phyloP scores from a whole-genome alignment of 106 monocot genomes.

The Dendrobium officinale region DNA sequence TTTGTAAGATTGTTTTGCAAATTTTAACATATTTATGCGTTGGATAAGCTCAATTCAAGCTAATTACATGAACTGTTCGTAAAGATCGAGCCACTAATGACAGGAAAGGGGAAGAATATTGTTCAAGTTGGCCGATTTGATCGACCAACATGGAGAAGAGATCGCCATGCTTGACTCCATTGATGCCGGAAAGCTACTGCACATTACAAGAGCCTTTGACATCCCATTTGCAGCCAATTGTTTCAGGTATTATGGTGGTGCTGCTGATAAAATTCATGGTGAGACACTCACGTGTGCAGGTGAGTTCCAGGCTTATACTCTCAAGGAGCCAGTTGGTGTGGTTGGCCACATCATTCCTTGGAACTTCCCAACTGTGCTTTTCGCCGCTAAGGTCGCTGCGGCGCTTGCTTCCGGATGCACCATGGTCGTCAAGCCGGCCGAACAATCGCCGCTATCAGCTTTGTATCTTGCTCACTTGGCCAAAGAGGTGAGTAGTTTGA shows the following conservation, averaged over 20 bases:
- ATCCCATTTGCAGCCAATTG: constrained; percentile 17
- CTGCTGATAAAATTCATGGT: constrained; percentile 64
- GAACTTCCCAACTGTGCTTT: constrained; percentile 53
- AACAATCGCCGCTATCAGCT: constrained; percentile 66
- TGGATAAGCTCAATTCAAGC: too few relatives aligned
- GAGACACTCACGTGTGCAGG: constrained; percentile 41
- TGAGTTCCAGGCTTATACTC: constrained; percentile 46
- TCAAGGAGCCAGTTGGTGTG: constrained; percentile 64
- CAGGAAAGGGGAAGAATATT: constrained; percentile 59
- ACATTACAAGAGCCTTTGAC: constrained; percentile 18
- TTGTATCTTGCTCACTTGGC: constrained; percentile 48
- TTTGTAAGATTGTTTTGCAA: constrained; percentile 11
- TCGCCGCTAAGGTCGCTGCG: constrained; percentile 49
- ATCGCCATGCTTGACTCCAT: constrained; percentile 42
- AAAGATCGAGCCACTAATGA: too few relatives aligned
- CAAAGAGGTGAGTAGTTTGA: constrained; percentile 24
- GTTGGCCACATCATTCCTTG: constrained; percentile 67
- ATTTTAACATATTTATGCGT: too few relatives aligned
- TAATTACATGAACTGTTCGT: background rate
- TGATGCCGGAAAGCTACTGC: constrained; percentile 49
- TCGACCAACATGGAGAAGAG: constrained; percentile 39
- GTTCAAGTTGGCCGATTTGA: constrained; percentile 50
- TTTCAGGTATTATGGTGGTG: constrained; percentile 53
- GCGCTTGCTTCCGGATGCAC: constrained; percentile 71
- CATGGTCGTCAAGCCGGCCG: constrained; percentile 69